These are phyloP conservation scores for Codiaeum variegatum DNA, from an alignment of 441 rosid genomes.

Conservation along the genomic window DNA sequence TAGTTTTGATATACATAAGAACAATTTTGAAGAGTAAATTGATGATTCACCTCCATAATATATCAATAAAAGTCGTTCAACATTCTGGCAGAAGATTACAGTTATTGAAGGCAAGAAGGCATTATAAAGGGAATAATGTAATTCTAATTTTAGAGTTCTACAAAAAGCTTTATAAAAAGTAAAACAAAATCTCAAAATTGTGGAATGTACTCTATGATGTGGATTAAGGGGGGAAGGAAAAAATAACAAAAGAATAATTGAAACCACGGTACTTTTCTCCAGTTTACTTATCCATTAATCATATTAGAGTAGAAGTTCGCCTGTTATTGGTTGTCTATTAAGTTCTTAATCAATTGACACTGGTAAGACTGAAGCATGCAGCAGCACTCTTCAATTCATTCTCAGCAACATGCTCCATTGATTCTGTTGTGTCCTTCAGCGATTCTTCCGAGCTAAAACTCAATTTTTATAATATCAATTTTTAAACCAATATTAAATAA, in stretches of 20 bases:
- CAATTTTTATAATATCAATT: not conserved
- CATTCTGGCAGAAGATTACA: not conserved
- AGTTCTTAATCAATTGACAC: conserved; percentile 48
- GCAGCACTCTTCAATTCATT: conserved; percentile 83
- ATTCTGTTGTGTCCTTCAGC: conserved; percentile 47
- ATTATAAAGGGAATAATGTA: conserved; percentile 3
- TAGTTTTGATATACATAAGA: not conserved
- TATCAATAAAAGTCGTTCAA: not conserved
- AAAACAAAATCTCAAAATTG: conserved; percentile 24
- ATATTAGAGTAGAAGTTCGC: not conserved
- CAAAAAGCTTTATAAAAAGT: not conserved
- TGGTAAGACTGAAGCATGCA: conserved; percentile 80
- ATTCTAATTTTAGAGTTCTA: conserved; percentile 19
- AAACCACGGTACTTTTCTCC: conserved; percentile 2
- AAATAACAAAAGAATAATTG: conserved; percentile 3
- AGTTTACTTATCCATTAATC: not conserved
- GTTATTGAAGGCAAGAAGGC: conserved; percentile 5
- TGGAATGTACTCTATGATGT: conserved; percentile 21
- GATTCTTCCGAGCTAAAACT: conserved; percentile 63
- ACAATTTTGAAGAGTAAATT: not conserved
- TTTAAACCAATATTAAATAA: not conserved
- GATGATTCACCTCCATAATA: not conserved
- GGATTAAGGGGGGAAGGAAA: not conserved
- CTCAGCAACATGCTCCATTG: conserved; percentile 49
- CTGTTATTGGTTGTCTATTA: not conserved